phyloP scores from a whole-genome alignment of 768 basidiomycete genomes.

The Suillus lakei region DNA sequence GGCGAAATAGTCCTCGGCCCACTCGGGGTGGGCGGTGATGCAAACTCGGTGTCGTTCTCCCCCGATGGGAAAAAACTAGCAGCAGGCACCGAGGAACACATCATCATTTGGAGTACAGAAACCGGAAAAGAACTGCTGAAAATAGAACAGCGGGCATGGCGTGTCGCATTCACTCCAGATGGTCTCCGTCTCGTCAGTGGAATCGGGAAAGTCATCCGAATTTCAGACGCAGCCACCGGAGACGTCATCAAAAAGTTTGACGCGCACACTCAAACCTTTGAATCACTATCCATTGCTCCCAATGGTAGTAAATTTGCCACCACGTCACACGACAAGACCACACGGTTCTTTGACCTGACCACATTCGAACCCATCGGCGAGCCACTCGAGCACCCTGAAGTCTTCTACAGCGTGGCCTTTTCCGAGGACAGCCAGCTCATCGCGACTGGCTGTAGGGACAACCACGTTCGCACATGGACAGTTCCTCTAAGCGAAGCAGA shows the following conservation, averaged over 20 bases:
- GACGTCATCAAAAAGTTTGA: background rate
- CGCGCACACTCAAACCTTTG: background rate
- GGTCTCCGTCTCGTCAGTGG: background rate
- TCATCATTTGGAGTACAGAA: background rate
- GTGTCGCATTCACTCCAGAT: background rate
- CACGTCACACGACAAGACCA: background rate
- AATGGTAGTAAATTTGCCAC: background rate
- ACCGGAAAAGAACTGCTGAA: background rate
- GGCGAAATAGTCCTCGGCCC: background rate
- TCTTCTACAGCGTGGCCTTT: background rate
- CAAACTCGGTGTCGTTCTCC: background rate
- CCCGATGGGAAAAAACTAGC: background rate
- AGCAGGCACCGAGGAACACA: background rate
- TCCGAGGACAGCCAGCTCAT: background rate
- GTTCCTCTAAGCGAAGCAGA: background rate
- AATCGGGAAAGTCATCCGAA: background rate
- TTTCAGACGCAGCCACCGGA: background rate
- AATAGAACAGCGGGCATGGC: background rate
- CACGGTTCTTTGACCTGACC: background rate
- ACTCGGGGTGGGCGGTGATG: rapidly evolving
- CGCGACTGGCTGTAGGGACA: background rate
- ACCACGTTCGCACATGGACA: background rate
- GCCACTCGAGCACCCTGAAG: background rate
- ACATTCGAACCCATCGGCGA: background rate
- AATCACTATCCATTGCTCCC: background rate